Evolutionary conservation across 2,329 filamentous ascomycete genomes (phyloP).

Genomic region (Capronia coronata): DNA sequence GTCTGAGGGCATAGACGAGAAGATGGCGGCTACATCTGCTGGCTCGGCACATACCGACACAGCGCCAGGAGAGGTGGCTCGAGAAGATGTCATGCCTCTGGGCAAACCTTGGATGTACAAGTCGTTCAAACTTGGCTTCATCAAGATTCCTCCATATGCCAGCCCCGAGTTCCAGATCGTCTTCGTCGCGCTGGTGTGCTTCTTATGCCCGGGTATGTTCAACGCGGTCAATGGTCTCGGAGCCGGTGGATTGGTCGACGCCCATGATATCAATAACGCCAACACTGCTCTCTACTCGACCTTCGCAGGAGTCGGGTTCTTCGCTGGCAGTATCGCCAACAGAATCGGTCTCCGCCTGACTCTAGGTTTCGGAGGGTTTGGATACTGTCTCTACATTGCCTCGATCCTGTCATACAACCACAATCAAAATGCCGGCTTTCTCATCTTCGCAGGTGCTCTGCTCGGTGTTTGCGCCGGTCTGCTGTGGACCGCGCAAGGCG

Average conservation of each 20-base stretch:
- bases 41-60: slow-evolving; percentile 16
- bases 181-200: slow-evolving; percentile 65
- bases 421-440: slow-evolving; percentile 35
- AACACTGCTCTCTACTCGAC: slow-evolving; percentile 64
- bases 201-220: slow-evolving; percentile 68
- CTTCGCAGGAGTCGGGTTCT: slow-evolving; percentile 54
- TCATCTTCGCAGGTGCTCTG: slow-evolving; percentile 37
- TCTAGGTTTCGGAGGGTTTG: slow-evolving; percentile 32
- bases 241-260: slow-evolving; percentile 55
- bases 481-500: slow-evolving; percentile 39
- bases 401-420: slow-evolving; percentile 39
- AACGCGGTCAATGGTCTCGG: slow-evolving; percentile 62
- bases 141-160: slow-evolving; percentile 60
- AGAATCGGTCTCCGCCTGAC: slow-evolving; percentile 31
- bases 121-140: slow-evolving; percentile 49
- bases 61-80: slow-evolving; percentile 13
- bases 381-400: slow-evolving; percentile 35
- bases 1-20: slow-evolving; percentile 25
- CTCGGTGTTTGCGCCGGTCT: slow-evolving; percentile 38
- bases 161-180: slow-evolving; percentile 66
- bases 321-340: slow-evolving; percentile 41
- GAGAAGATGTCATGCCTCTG: slow-evolving; percentile 11
- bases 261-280: slow-evolving; percentile 57
- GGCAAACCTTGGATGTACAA: slow-evolving; percentile 61
- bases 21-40: slow-evolving; percentile 18